Conservation (phyloP, 192 early-diverging fungal species). For the Podila horticola region DNA sequence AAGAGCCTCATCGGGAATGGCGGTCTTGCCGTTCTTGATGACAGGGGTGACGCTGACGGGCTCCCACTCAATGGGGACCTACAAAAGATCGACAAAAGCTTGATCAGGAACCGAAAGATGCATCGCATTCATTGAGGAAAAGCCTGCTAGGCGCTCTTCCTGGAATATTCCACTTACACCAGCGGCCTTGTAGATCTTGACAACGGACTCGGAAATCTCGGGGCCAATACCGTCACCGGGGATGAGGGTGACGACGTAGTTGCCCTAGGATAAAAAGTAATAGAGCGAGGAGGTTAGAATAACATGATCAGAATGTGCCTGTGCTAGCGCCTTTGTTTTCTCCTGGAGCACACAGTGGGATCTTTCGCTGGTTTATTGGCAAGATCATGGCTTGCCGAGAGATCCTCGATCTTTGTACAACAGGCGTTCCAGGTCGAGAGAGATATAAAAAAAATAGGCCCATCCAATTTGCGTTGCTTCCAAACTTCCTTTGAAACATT, state of each 20-base stretch:
- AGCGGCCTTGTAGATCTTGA: constrained; percentile 92
- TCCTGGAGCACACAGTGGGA: too few species aligned
- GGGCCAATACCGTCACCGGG: constrained; percentile 99
- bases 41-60: constrained; percentile 93
- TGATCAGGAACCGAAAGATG: neutral
- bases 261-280: constrained; percentile 58
- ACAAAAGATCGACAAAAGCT: neutral
- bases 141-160: neutral
- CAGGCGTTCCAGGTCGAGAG: too few species aligned
- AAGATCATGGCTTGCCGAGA: too few species aligned
- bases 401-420: too few species aligned
- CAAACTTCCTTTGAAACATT: too few species aligned
- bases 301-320: neutral
- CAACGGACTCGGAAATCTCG: constrained; percentile 94
- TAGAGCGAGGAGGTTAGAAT: neutral
- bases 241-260: constrained; percentile 93
- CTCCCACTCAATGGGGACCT: constrained; percentile 98
- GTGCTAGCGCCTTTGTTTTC: too few species aligned
- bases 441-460: too few species aligned
- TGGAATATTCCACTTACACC: constrained; percentile 60
- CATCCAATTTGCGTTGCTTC: too few species aligned
- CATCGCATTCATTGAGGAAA: neutral
- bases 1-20: constrained; percentile 92
- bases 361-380: too few species aligned
- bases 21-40: constrained; percentile 90